These are phyloP conservation scores for Xylaria sp. DNA, from an alignment of 2,329 filamentous ascomycete genomes.

Conservation along the genomic window DNA sequence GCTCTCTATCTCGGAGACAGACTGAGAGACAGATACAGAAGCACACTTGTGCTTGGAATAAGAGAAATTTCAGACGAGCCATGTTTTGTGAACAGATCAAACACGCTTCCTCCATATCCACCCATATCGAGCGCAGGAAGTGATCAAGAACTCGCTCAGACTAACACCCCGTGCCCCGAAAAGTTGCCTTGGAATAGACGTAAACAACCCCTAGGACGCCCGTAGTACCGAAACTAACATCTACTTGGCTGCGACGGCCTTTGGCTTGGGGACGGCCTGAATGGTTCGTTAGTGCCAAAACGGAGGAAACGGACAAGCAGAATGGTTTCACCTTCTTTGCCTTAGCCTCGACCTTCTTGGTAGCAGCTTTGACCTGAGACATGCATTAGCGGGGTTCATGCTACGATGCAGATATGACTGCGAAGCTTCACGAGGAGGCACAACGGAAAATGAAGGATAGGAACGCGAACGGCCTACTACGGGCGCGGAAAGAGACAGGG, in stretches of 20 bases:
- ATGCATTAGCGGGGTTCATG: constrained; percentile 28
- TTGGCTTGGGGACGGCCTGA: constrained; percentile 36
- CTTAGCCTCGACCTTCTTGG: constrained; percentile 40
- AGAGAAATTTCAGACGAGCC: not conserved
- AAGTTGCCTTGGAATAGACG: not conserved
- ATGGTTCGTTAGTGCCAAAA: not conserved
- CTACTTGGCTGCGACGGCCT: constrained; percentile 34
- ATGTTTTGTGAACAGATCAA: constrained; percentile 1
- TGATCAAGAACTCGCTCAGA: not conserved
- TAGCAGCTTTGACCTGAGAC: constrained; percentile 40
- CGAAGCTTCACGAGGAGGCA: not conserved
- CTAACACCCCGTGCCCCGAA: not conserved
- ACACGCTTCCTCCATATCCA: constrained; percentile 6
- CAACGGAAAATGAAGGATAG: not conserved
- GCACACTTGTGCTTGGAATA: not conserved
- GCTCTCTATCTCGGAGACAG: no score
- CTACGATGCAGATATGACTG: not conserved
- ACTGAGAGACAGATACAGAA: not conserved
- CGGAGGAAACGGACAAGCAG: not conserved
- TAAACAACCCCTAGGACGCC: not conserved
- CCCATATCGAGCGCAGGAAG: not conserved
- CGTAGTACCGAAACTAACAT: not conserved
- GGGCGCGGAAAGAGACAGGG: not conserved
- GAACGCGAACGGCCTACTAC: not conserved
- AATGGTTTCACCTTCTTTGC: constrained; percentile 36